Base-by-base conservation (phyloP, 148 eudicot species). In the Talinum fruticosum region DNA sequence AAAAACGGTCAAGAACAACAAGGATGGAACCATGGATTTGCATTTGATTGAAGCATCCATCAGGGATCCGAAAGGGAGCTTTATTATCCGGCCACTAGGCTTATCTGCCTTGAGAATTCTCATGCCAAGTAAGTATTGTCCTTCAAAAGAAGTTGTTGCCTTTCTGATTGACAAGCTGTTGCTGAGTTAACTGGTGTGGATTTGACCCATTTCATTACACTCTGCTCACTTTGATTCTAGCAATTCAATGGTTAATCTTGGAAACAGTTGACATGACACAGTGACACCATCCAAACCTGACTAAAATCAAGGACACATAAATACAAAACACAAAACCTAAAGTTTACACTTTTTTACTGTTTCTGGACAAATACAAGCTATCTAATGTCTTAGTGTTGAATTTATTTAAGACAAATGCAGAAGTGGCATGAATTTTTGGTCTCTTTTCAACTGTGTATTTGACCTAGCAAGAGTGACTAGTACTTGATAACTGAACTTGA, bases 31-130 rank as follows among this genome's bases (percentile, higher is more conserved):
- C 0, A 96, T 96, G 89, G 97, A 96, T 72, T 84, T 96, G 81
- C 87, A 86, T 75, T 82, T 72, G 75, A 90, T 96, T 77, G 92
- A 89, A 84, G 90, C 90, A 5, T 91, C 97, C 38, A 96, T 96
- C 45, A 81, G 99, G 79, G 92, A 93, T 72, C 89, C 87, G 21
- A 76, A 77, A 19, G 83, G 28, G 94, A 86, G 41, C 87, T 92
- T 26, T 87, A 85, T 78, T 93, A 79, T 41, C 97, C 99, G 2
- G 80, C 85, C 7, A 96, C 97, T 30, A 86, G 89, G 82, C 93
- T 96, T 69, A 96, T 96, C 71, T 96, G 99, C 87, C 87, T 96
- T 76, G 99, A 96, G 76, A 96, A 93, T 80, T 86, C 99, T 0
- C 97, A 96, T 82, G 94, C 97, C 41, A 94, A 96, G 99, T 96